Evolutionary conservation across 305 asterid genomes (phyloP), one percentile per base, ranked within the genome.

Genomic region (Fraxinus dipetala): DNA sequence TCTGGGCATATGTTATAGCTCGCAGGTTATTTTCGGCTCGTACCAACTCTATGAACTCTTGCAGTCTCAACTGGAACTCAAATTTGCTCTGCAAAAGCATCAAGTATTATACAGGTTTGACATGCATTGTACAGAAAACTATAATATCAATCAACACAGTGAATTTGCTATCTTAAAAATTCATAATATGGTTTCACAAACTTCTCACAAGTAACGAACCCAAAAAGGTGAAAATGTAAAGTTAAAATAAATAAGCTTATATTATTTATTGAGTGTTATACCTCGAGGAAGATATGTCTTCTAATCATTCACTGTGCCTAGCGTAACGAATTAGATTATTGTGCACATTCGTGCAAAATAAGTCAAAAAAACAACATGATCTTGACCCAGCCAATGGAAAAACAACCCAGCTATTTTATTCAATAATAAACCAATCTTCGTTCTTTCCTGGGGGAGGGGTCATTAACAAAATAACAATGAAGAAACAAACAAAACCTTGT

Each of bases 61-160:
- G 99, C 85, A 91, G 86, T 85, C 99, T 92, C 89, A 96, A 87
- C 87, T 93, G 98, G 91, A 96, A 95, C 85, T 96, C 99, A 81
- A 96, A 89, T 87, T 91, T 96, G 92, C 99, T 96, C 99, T 96
- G 93, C 85, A 88, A 84, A 84, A 84, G 80, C 84, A 87, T 67
- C 61, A 75, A 54, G 45, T 45, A 76, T 48, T 72, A 74, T 32
- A 77, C 38, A 24, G 75, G 78, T 79, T 20, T 5, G 32, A 48
- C 18, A 11, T 34, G 30, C 24, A 45, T 24, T 9, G 11, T 56
- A 18, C 28, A 56, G 28, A 18, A 8, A 4, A 65, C 73, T 13
- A 9, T 65, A 26, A 26, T 65, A 65, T 65, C 73, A 65, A 72
- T 40, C 81, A 72, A 76, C 24, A 34, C 43, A 7, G 20, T 26